Percentiles rank a stretch among this genome's conserved stretches.
Evolutionary conservation across 495 filamentous ascomycete genomes (phyloP).

Genomic region (Podospora comata): DNA sequence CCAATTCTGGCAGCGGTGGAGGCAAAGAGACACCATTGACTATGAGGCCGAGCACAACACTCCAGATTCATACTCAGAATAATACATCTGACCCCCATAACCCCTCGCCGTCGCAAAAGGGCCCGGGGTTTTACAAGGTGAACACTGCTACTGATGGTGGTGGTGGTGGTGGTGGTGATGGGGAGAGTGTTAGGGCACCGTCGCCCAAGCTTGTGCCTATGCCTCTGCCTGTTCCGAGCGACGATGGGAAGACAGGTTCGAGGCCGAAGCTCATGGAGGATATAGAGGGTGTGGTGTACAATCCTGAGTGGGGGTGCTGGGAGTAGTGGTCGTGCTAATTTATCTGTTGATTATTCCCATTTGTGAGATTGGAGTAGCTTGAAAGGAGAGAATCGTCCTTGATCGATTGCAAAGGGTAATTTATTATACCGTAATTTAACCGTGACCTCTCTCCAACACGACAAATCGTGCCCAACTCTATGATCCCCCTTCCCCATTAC

Average conservation of each 20-base stretch:
- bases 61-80: background rate
- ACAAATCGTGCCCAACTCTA: too few relatives aligned
- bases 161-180: background rate
- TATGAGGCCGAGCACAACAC: background rate
- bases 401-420: too few relatives aligned
- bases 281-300: background rate
- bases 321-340: background rate
- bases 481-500: too few relatives aligned
- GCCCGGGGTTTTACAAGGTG: background rate
- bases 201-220: background rate
- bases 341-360: too few relatives aligned
- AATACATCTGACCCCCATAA: background rate
- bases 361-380: too few relatives aligned
- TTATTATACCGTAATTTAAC: too few relatives aligned
- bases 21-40: background rate
- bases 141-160: background rate
- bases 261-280: background rate
- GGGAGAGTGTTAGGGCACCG: too few relatives aligned
- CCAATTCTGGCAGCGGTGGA: background rate
- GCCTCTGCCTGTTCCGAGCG: background rate
- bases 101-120: background rate
- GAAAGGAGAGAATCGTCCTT: too few relatives aligned
- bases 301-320: background rate
- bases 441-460: too few relatives aligned
- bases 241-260: background rate